Percentiles rank a stretch among this genome's conserved stretches.
These are phyloP conservation scores for Populus euphratica DNA, from an alignment of 345 rosid genomes.

Conservation along the genomic window DNA sequence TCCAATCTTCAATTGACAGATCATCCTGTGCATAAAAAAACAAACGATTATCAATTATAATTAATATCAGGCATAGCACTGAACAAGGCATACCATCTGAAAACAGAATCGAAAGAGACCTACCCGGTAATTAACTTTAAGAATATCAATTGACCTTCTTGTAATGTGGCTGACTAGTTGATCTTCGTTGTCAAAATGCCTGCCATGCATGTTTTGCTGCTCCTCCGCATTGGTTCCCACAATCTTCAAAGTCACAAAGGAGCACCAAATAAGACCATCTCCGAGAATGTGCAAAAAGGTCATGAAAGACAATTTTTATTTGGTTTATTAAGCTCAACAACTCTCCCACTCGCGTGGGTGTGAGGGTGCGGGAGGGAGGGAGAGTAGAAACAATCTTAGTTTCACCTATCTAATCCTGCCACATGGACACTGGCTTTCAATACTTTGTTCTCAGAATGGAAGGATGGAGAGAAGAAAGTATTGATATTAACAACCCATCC, in stretches of 20 bases:
- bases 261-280: neutral
- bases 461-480: too few relatives aligned
- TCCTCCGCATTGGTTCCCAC: conserved; percentile 67
- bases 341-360: too few relatives aligned
- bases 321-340: too few relatives aligned
- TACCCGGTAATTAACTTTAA: conserved; percentile 79
- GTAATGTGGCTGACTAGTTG: conserved; percentile 88
- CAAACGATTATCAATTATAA: neutral
- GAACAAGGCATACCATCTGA: neutral
- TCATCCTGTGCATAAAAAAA: conserved; percentile 55
- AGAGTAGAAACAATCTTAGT: too few relatives aligned
- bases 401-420: too few relatives aligned
- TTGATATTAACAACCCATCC: too few relatives aligned
- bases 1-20: conserved; percentile 66
- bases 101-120: conserved; percentile 11
- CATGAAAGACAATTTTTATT: neutral
- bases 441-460: too few relatives aligned
- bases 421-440: too few relatives aligned
- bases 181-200: conserved; percentile 83
- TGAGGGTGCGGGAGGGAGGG: too few relatives aligned
- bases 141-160: conserved; percentile 76
- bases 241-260: conserved; percentile 44
- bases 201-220: conserved; percentile 85
- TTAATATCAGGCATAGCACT: neutral
- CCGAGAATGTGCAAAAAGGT: too few relatives aligned